phyloP scores from a whole-genome alignment of 257 asterid genomes.

The Solanum tacnaense region DNA sequence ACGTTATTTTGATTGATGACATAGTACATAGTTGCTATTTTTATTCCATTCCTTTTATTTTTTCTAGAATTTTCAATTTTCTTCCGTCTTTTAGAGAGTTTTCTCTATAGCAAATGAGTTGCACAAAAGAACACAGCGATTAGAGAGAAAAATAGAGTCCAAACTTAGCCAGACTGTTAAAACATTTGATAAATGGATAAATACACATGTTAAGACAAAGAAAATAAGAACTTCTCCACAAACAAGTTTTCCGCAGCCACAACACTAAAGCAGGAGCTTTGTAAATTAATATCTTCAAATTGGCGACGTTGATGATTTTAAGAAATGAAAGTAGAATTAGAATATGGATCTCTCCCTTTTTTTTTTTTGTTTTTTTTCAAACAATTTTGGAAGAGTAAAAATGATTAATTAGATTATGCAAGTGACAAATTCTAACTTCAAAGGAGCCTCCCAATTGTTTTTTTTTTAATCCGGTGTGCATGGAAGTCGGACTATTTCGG shows the following conservation, averaged over 20 bases:
- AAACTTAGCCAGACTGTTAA: too few relatives aligned
- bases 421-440: neutral
- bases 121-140: too few relatives aligned
- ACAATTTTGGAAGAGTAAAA: neutral
- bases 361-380: neutral
- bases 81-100: neutral
- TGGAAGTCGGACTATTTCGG: too few relatives aligned
- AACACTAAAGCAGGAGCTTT: neutral
- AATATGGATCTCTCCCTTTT: neutral
- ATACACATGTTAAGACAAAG: neutral
- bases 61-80: neutral
- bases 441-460: neutral
- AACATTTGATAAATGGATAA: neutral
- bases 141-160: too few relatives aligned
- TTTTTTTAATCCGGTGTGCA: too few relatives aligned
- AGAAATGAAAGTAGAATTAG: neutral
- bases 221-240: neutral
- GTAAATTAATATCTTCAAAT: neutral
- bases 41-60: neutral
- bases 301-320: neutral
- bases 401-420: neutral
- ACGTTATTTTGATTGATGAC: neutral
- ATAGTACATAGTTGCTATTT: neutral
- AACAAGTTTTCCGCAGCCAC: neutral
- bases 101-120: neutral